Evolutionary conservation across 2,329 filamentous ascomycete species (phyloP), one percentile per base, ranked within the genome.

Genomic region (Chalaropsis ovoidea): DNA sequence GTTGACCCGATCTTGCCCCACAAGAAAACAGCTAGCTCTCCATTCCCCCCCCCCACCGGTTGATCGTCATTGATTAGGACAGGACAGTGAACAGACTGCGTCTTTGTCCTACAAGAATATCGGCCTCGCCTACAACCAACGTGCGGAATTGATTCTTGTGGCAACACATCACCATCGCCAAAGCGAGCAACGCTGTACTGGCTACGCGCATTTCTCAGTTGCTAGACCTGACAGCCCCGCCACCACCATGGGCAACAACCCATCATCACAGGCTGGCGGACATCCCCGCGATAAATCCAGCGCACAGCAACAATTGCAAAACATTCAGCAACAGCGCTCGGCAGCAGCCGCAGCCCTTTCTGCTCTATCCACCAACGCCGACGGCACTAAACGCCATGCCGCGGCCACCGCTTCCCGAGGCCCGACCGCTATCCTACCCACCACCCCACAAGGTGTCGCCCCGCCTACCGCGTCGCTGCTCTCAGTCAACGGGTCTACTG

Each of bases 391-490:
- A 35, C 64, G 39, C 15, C 45, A 35, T 19, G 15, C 47, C 47
- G 35, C 45, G 24, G 19, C 10, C 39, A 11, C 60, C 13, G 8
- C 27, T 35, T 7, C 15, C 52, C 35, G 60, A 24, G 39, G 39
- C 43, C 42, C 54, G 3, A 45, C 42, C n/a, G 35, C 49, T 45
- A 65, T 61, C 15, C 78, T 81, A 69, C 81, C 83, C 69, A 76
- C 78, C 68, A 76, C 79, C 67, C 81, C 82, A 70, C 79, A 81
- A 69, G 81, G 79, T 67, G 80, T 80, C 70, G 83, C 81, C 65
- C 82, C 83, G 61, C 84, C 84, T 67, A 84, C 86, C 75, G 79
- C 81, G 64, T 85, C 84, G 62, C 79, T 83, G 68, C 80, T 83
- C 69, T 82, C 84, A 73, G 83, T 83, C 62, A 79, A 81, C 66